Evolutionary conservation across 2,329 filamentous ascomycete genomes (phyloP).

Genomic region (Colletotrichum ledebouriae): DNA sequence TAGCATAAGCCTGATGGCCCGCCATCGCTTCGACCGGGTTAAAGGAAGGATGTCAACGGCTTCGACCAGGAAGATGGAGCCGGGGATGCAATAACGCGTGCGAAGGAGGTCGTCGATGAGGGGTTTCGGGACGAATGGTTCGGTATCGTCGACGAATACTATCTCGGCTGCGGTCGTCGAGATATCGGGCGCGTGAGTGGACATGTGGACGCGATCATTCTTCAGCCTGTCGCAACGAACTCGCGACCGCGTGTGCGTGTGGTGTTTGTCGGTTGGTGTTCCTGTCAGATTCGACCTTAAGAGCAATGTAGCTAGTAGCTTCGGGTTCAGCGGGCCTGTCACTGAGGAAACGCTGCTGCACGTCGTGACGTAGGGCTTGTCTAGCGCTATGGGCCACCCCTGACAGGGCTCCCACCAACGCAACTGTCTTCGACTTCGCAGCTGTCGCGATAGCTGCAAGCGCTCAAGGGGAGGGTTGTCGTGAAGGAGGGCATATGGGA

Average conservation of each 20-base stretch:
- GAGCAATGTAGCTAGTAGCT: too few species aligned
- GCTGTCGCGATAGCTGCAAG: too few species aligned
- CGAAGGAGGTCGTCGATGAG: constrained; percentile 63
- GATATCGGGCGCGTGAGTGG: constrained; percentile 32
- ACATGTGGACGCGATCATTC: constrained; percentile 40
- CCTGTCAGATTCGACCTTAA: neutral
- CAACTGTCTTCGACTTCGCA: neutral
- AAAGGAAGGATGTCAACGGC: constrained; percentile 56
- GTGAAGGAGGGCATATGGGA: too few species aligned
- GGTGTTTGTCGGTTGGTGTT: constrained; percentile 21
- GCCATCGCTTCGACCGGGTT: constrained; percentile 54
- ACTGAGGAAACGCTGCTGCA: constrained; percentile 1
- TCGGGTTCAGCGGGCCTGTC: neutral
- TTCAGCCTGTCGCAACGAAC: neutral
- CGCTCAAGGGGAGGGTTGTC: too few species aligned
- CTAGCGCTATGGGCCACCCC: neutral
- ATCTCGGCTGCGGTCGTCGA: constrained; percentile 18
- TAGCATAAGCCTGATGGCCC: constrained; percentile 62
- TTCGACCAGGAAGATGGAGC: constrained; percentile 65
- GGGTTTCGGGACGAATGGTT: constrained; percentile 51
- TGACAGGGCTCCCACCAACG: neutral
- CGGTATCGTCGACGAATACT: constrained; percentile 45
- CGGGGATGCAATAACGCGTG: constrained; percentile 61
- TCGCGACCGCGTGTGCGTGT: constrained; percentile 18
- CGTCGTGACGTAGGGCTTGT: neutral